phyloP scores from a whole-genome alignment of 2,329 filamentous ascomycete genomes.

The Neofusicoccum laricinum region DNA sequence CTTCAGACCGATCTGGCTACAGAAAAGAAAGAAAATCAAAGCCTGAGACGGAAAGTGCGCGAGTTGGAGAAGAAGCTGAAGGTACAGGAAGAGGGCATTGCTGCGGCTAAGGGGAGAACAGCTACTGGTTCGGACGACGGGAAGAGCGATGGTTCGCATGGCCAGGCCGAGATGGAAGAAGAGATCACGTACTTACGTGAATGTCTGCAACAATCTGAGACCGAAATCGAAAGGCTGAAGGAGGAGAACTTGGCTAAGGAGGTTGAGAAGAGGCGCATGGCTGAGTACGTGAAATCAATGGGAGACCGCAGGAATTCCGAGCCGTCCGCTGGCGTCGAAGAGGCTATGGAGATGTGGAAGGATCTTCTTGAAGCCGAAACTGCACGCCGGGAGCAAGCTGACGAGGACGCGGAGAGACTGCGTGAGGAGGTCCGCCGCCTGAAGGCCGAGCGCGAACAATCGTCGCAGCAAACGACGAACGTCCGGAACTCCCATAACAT shows the following conservation, averaged over 20 bases:
- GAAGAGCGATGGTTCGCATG: constrained; percentile 52
- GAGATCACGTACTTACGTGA: constrained; percentile 84
- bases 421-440: constrained; percentile 80
- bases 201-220: constrained; percentile 77
- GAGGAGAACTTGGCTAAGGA: constrained; percentile 77
- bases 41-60: constrained; percentile 74
- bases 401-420: constrained; percentile 81
- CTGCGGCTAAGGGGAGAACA: constrained; percentile 33
- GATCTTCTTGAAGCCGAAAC: constrained; percentile 92
- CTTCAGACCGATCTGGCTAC: constrained; percentile 87
- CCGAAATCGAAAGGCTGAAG: constrained; percentile 77
- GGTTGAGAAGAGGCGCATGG: constrained; percentile 80
- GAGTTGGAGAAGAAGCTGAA: constrained; percentile 80
- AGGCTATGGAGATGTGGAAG: constrained; percentile 76
- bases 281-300: constrained; percentile 71
- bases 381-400: constrained; percentile 79
- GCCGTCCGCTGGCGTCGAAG: constrained; percentile 35
- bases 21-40: constrained; percentile 86
- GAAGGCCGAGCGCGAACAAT: constrained; percentile 41
- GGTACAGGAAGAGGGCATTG: constrained; percentile 53
- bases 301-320: constrained; percentile 44
- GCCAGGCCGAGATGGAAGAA: constrained; percentile 71
- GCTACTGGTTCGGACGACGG: constrained; percentile 51
- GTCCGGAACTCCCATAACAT: constrained; percentile 35
- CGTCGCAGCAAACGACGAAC: constrained; percentile 32